phyloP scores from a whole-genome alignment of 495 filamentous ascomycete species.

The Trichocladium antarcticum region DNA sequence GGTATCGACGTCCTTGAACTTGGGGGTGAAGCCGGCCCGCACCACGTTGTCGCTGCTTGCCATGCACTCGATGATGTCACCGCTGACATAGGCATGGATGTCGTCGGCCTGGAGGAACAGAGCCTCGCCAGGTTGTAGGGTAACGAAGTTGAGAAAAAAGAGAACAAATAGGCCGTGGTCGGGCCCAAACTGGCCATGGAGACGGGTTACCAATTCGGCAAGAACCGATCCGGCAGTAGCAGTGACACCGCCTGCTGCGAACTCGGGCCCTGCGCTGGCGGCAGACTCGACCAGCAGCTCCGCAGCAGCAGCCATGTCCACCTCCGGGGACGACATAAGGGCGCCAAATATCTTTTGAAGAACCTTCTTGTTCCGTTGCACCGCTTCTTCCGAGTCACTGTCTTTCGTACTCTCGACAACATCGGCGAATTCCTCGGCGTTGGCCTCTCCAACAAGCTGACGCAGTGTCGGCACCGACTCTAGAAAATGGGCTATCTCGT shows the following conservation, averaged over 20 bases:
- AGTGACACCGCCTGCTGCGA: constrained; percentile 52
- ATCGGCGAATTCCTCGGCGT: constrained; percentile 56
- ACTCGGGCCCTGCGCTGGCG: constrained; percentile 46
- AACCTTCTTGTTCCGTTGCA: constrained; percentile 64
- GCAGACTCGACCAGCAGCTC: constrained; percentile 61
- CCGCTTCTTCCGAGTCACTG: constrained; percentile 38
- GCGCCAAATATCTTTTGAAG: constrained; percentile 61
- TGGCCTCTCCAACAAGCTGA: constrained; percentile 60
- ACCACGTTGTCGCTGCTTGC: constrained; percentile 96
- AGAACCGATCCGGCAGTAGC: constrained; percentile 56
- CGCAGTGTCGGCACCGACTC: constrained; percentile 60
- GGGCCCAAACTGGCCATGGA: constrained; percentile 48
- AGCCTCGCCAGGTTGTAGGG: constrained; percentile 73
- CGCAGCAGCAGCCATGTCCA: constrained; percentile 51
- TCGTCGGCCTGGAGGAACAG: constrained; percentile 95
- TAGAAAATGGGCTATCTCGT: constrained; percentile 80
- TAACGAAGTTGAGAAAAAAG: constrained; percentile 37
- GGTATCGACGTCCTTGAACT: constrained; percentile 92
- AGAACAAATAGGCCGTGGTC: constrained; percentile 39
- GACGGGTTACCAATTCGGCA: constrained; percentile 59
- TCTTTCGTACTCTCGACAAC: constrained; percentile 52
- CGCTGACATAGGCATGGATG: constrained; percentile 91
- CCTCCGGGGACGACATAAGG: constrained; percentile 65
- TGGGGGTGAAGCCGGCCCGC: constrained; percentile 91
- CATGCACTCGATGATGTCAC: constrained; percentile 99